Conservation (phyloP, 129 eudicot species). For the sunflower (Helianthus annuus) region HanXRQr2.0-SUNRISE NC_035444.2:9044041-9044540, state of each 20-base stretch:
- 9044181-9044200: neutral
- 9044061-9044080: slow-evolving; percentile 14
- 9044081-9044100: slow-evolving; percentile 34
- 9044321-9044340: slow-evolving; percentile 64
- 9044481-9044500: too few species aligned
- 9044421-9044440: too few species aligned
- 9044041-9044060: slow-evolving; percentile 5
- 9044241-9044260: slow-evolving; percentile 20
- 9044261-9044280: slow-evolving; percentile 39
- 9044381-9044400: slow-evolving; percentile 83
- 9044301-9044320: slow-evolving; percentile 77
- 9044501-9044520: too few species aligned
- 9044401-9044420: slow-evolving; percentile 34
- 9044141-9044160: slow-evolving; percentile 30
- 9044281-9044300: slow-evolving; percentile 62
- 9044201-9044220: slow-evolving; percentile 5
- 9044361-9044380: slow-evolving; percentile 75
- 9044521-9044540: too few species aligned
- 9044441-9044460: too few species aligned
- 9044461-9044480: too few species aligned
- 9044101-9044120: slow-evolving; percentile 1
- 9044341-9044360: slow-evolving; percentile 75
- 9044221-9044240: neutral
- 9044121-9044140: slow-evolving; percentile 30
- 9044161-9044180: slow-evolving; percentile 17